Evolutionary conservation across 1,284 basidiomycete species (phyloP).

Genomic region (Leccinum solheimii): DNA sequence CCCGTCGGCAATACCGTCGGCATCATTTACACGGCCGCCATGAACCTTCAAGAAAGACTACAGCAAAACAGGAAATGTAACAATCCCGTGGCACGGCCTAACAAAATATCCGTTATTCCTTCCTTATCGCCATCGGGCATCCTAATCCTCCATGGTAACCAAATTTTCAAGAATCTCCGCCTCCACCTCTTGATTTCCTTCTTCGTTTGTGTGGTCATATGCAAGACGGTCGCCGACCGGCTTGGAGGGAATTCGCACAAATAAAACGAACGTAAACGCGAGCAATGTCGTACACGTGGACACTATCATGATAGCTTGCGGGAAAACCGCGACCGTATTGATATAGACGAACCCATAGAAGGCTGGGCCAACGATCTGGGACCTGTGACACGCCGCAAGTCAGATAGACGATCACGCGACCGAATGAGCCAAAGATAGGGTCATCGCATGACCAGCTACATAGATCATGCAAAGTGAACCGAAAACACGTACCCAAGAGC

Average conservation of each 20-base stretch:
- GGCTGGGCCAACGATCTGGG: constrained; percentile 49
- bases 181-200: not conserved
- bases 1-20: too few relatives aligned
- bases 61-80: not conserved
- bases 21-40: not conserved
- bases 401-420: not conserved
- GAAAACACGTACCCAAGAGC: constrained; percentile 52
- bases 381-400: constrained; percentile 29
- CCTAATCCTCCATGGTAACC: constrained; percentile 1
- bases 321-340: constrained; percentile 47
- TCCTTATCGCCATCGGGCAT: constrained; percentile 6
- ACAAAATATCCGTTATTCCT: not conserved
- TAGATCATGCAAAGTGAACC: not conserved
- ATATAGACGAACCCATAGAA: constrained; percentile 51
- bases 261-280: constrained; percentile 36
- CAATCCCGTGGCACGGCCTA: not conserved
- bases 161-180: constrained; percentile 1
- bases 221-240: not conserved
- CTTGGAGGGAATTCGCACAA: constrained; percentile 36
- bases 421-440: not conserved
- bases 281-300: constrained; percentile 29
- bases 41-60: not conserved
- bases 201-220: constrained; percentile 4
- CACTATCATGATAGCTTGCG: constrained; percentile 46
- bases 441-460: not conserved